phyloP scores from a whole-genome alignment of 129 eudicot genomes.

The Pittosporum tobira region DNA sequence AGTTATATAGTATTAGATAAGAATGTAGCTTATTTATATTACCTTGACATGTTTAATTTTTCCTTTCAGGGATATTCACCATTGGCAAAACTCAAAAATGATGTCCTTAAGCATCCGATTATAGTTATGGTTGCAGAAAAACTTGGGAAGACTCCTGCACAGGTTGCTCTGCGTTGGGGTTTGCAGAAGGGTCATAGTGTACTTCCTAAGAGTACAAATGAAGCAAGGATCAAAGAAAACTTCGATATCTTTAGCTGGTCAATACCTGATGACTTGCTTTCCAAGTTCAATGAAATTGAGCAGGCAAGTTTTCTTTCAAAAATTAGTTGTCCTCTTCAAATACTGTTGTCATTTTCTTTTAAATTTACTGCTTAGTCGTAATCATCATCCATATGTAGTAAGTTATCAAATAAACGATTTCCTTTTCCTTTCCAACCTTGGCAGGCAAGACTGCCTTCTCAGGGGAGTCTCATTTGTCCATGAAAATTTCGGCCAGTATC shows the following conservation, averaged over 20 bases:
- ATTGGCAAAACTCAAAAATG: slow-evolving; percentile 42
- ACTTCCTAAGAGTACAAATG: slow-evolving; percentile 63
- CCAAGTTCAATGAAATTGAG: slow-evolving; percentile 45
- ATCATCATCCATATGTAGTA: neutral
- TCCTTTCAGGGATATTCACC: slow-evolving; percentile 64
- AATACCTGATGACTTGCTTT: slow-evolving; percentile 58
- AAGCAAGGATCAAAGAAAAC: slow-evolving; percentile 57
- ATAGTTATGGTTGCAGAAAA: slow-evolving; percentile 44
- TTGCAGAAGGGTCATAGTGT: slow-evolving; percentile 75
- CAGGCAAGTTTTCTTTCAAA: slow-evolving; percentile 37
- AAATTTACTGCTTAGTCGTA: neutral
- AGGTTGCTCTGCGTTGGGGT: slow-evolving; percentile 80
- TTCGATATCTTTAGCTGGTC: slow-evolving; percentile 60
- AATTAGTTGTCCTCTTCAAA: neutral
- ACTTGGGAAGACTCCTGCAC: slow-evolving; percentile 76
- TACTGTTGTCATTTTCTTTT: too few species aligned
- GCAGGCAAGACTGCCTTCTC: too few species aligned
- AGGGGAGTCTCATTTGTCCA: too few species aligned
- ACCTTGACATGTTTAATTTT: neutral
- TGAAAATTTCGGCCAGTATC: too few species aligned
- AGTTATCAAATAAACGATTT: too few species aligned
- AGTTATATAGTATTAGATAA: too few species aligned
- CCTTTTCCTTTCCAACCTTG: too few species aligned
- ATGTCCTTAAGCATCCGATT: slow-evolving; percentile 47
- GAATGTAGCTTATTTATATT: neutral